Percentiles rank a stretch among this genome's conserved stretches.
Evolutionary conservation across 2,329 filamentous ascomycete species (phyloP).

Genomic region (Neophaeococcomyces mojaviensis): DNA sequence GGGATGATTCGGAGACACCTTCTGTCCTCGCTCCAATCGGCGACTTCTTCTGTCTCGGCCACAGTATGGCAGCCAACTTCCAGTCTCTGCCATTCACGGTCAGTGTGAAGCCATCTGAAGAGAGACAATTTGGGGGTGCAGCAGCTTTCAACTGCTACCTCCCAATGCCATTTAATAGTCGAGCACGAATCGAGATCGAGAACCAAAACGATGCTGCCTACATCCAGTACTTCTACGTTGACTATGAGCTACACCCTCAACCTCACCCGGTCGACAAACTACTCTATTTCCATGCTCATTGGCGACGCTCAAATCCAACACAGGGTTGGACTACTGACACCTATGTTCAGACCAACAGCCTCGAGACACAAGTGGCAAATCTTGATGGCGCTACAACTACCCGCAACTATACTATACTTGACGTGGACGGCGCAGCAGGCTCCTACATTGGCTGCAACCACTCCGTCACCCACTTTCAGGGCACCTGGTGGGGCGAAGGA

Average conservation of each 20-base stretch:
- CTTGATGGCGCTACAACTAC: slow-evolving; percentile 25
- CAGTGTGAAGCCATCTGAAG: slow-evolving; percentile 28
- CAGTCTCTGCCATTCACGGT: slow-evolving; percentile 30
- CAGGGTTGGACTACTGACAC: slow-evolving; percentile 26
- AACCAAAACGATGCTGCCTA: slow-evolving; percentile 30
- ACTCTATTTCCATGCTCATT: slow-evolving; percentile 30
- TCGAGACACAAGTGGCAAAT: slow-evolving; percentile 24
- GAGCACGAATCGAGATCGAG: slow-evolving; percentile 30
- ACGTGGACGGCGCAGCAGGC: slow-evolving; percentile 27
- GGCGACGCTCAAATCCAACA: slow-evolving; percentile 28
- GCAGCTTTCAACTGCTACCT: slow-evolving; percentile 31
- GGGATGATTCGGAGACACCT: slow-evolving; percentile 28
- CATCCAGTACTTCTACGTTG: slow-evolving; percentile 32
- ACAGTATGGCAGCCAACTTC: slow-evolving; percentile 30
- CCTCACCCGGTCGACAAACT: slow-evolving; percentile 25
- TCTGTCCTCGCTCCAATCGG: slow-evolving; percentile 28
- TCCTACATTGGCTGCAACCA: slow-evolving; percentile 30
- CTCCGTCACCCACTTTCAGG: slow-evolving; percentile 28
- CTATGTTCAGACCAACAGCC: slow-evolving; percentile 26
- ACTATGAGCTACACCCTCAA: slow-evolving; percentile 28
- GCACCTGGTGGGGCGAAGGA: slow-evolving; percentile 31
- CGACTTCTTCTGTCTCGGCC: slow-evolving; percentile 25
- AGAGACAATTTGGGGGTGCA: slow-evolving; percentile 30
- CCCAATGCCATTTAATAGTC: slow-evolving; percentile 30
- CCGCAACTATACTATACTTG: slow-evolving; percentile 28